Percentiles rank a stretch among this genome's conserved stretches.
Conservation (phyloP, 192 early-diverging fungal genomes). For the Ambispora gerdemannii region DNA sequence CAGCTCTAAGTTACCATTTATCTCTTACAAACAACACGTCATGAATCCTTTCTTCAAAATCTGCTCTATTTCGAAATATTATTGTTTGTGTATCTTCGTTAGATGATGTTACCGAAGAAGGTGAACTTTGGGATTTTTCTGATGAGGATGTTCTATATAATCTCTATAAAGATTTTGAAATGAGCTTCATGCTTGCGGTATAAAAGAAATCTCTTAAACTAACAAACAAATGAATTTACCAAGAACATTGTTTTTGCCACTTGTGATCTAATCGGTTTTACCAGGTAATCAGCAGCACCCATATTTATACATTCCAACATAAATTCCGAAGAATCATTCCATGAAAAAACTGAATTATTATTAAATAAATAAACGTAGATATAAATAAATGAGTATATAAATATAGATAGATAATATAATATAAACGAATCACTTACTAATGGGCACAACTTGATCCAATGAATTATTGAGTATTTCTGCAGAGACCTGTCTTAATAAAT, state of each 20-base stretch:
- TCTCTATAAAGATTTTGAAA: no score
- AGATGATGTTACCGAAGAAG: not conserved
- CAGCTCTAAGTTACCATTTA: slow-evolving; percentile 40
- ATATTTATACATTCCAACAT: slow-evolving; percentile 49
- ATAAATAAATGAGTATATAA: not conserved
- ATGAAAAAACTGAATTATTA: slow-evolving; percentile 36
- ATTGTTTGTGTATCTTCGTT: slow-evolving; percentile 33
- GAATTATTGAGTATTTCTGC: slow-evolving; percentile 35
- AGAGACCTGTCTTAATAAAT: slow-evolving; percentile 35
- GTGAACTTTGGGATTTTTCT: not conserved
- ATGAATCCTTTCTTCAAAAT: slow-evolving; percentile 34
- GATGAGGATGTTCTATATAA: no score
- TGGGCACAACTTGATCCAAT: slow-evolving; percentile 36
- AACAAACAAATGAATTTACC: slow-evolving; percentile 40
- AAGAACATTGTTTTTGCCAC: slow-evolving; percentile 52
- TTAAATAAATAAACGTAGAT: not conserved
- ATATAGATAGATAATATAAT: not conserved
- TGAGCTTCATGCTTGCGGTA: no score
- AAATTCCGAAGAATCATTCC: slow-evolving; percentile 36
- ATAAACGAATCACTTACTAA: slow-evolving; percentile 31
- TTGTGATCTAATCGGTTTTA: slow-evolving; percentile 52
- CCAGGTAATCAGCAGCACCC: slow-evolving; percentile 53
- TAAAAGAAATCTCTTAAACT: no score
- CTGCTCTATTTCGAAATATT: slow-evolving; percentile 35
- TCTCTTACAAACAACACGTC: slow-evolving; percentile 43